phyloP scores from a whole-genome alignment of 2,329 filamentous ascomycete species.

The Coniella lustricola region DNA sequence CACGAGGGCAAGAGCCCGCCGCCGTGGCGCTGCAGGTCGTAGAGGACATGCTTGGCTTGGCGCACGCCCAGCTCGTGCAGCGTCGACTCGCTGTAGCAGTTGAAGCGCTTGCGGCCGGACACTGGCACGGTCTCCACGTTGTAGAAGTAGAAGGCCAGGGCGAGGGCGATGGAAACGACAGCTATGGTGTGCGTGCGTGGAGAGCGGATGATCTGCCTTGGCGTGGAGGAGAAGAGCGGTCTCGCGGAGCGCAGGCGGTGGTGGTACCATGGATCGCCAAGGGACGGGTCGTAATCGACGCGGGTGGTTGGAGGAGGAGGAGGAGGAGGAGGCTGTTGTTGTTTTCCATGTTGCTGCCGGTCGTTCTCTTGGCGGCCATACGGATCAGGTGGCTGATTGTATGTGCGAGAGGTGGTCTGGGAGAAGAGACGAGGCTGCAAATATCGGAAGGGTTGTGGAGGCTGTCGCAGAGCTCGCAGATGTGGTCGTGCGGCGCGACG shows the following conservation, averaged over 20 bases:
- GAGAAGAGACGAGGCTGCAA: slow-evolving; percentile 13
- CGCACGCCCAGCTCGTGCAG: slow-evolving; percentile 47
- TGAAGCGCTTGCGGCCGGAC: slow-evolving; percentile 66
- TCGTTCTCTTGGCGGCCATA: too few relatives aligned
- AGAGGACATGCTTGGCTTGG: slow-evolving; percentile 51
- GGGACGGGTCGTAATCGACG: slow-evolving; percentile 11
- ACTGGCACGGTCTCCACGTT: slow-evolving; percentile 69
- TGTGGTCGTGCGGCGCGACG: too few relatives aligned
- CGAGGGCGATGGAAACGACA: slow-evolving; percentile 34
- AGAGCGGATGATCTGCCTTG: slow-evolving; percentile 27
- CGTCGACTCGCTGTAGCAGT: slow-evolving; percentile 50
- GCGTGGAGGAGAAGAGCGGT: slow-evolving; percentile 33
- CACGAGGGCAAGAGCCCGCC: slow-evolving; percentile 50
- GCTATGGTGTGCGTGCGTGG: slow-evolving; percentile 34
- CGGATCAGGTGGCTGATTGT: too few relatives aligned
- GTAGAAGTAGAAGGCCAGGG: slow-evolving; percentile 53
- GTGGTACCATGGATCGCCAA: slow-evolving; percentile 17
- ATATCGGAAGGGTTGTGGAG: too few relatives aligned
- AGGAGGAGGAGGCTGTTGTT: background rate
- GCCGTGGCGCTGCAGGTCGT: slow-evolving; percentile 43
- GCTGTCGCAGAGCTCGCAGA: too few relatives aligned
- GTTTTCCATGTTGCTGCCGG: slow-evolving; percentile 3
- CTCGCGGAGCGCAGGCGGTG: slow-evolving; percentile 24
- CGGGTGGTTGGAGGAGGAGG: too few relatives aligned
- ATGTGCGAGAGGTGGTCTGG: slow-evolving; percentile 6